A percentile compares a stretch with the other conserved stretches of the same genome.
These are phyloP conservation scores for Durio zibethinus DNA, from an alignment of 345 rosid species.

Conservation along the genomic window DNA sequence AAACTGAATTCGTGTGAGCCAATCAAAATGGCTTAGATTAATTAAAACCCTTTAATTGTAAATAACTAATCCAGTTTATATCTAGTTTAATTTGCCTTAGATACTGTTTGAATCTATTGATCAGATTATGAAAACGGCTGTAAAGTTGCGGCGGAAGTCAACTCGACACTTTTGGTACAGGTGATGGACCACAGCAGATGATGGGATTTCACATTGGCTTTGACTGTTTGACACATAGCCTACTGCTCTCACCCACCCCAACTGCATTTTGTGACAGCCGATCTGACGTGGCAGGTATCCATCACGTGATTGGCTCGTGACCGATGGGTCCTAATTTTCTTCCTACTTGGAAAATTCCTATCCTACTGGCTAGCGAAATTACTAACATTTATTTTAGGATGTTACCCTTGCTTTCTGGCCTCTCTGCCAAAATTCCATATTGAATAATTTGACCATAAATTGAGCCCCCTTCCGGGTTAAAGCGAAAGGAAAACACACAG, in stretches of 20 bases:
- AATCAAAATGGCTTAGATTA: conserved; percentile 7
- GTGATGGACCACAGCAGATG: conserved; percentile 36
- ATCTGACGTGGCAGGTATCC: conserved; percentile 21
- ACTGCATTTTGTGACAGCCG: too few relatives aligned
- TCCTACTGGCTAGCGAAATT: too few relatives aligned
- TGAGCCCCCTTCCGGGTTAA: background rate
- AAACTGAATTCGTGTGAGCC: background rate
- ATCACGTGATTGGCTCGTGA: conserved; percentile 31
- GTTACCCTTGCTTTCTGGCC: background rate
- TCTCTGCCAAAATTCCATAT: background rate
- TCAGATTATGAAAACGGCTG: background rate
- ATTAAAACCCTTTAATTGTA: background rate
- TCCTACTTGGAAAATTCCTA: too few relatives aligned
- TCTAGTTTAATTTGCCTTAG: background rate
- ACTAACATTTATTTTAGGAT: too few relatives aligned
- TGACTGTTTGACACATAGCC: conserved; percentile 34
- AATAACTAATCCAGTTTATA: background rate
- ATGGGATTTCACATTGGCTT: conserved; percentile 25
- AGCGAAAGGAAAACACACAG: background rate
- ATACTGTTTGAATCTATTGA: background rate
- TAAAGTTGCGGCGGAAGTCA: conserved; percentile 28
- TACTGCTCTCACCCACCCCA: conserved; percentile 10
- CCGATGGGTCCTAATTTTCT: too few relatives aligned
- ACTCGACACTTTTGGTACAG: conserved; percentile 42
- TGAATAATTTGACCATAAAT: background rate